Evolutionary conservation across 768 basidiomycete species (phyloP).

Genomic region (Suillus clintonianus): DNA sequence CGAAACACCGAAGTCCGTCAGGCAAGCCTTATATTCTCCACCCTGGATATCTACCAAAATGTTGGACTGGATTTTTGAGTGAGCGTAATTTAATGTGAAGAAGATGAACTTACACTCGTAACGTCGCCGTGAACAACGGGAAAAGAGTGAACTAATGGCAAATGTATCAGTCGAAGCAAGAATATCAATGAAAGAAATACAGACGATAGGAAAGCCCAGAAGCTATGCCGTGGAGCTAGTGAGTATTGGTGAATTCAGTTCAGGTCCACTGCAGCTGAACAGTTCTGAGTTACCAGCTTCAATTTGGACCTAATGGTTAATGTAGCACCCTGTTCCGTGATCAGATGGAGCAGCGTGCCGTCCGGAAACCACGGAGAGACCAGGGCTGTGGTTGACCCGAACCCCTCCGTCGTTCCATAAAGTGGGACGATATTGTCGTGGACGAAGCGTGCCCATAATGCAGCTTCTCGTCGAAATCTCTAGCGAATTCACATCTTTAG

Average conservation of each 20-base stretch:
- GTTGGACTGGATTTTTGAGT: conserved; percentile 32
- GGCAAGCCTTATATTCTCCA: conserved; percentile 35
- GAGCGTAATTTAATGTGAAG: not conserved
- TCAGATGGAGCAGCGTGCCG: conserved; percentile 1
- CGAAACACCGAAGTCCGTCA: conserved; percentile 46
- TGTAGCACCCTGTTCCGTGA: conserved; percentile 2
- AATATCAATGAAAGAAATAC: not conserved
- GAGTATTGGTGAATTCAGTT: not conserved
- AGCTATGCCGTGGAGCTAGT: conserved; percentile 1
- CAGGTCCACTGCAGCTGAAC: not conserved
- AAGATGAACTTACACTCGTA: not conserved
- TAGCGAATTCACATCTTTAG: not conserved
- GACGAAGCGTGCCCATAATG: conserved; percentile 16
- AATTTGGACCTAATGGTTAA: conserved; percentile 11
- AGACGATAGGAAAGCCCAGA: not conserved
- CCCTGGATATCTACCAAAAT: conserved; percentile 36
- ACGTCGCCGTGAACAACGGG: conserved; percentile 2
- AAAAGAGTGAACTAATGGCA: not conserved
- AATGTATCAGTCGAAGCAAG: not conserved
- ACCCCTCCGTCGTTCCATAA: conserved; percentile 14
- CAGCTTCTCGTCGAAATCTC: conserved; percentile 16
- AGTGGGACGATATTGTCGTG: conserved; percentile 21
- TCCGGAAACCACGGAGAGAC: conserved; percentile 16
- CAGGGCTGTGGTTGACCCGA: conserved; percentile 15
- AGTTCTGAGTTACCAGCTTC: conserved; percentile 11